Conservation (phyloP, 176 grass and related monocot genomes). For the Stipa capillata region DNA sequence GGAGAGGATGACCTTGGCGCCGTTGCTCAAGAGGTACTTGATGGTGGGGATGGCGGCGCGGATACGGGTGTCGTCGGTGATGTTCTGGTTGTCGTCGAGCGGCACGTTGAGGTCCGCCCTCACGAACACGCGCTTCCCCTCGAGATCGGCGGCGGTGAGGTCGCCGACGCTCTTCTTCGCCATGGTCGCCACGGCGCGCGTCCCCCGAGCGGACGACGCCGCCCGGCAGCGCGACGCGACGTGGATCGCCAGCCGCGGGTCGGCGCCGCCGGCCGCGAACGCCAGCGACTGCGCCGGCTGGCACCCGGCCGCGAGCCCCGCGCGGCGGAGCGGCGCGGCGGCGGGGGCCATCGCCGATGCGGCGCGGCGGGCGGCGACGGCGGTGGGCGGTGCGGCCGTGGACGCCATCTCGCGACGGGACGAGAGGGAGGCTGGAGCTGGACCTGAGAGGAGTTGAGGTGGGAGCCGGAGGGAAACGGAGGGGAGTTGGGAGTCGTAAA, state of each 20-base stretch:
- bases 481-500: constrained; percentile 20
- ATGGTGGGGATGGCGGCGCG: constrained; percentile 67
- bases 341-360: not conserved
- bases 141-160: constrained; percentile 48
- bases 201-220: constrained; percentile 20
- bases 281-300: constrained; percentile 33
- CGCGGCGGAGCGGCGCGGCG: constrained; percentile 15
- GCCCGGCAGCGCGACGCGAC: constrained; percentile 41
- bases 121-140: constrained; percentile 66
- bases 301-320: constrained; percentile 30
- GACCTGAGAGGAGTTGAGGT: not conserved
- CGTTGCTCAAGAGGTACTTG: constrained; percentile 47
- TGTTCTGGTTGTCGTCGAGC: constrained; percentile 58
- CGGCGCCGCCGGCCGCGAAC: constrained; percentile 20
- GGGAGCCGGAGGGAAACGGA: not conserved
- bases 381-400: constrained; percentile 23
- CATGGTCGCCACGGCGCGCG: constrained; percentile 41
- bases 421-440: not conserved
- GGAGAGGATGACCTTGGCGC: constrained; percentile 69
- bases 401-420: constrained; percentile 23
- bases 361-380: constrained; percentile 6
- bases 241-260: constrained; percentile 38
- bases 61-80: constrained; percentile 71
- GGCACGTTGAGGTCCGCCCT: constrained; percentile 70
- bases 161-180: constrained; percentile 71